Conservation (phyloP, 139 green algal genomes). For the Ettlia oleoabundans region DNA sequence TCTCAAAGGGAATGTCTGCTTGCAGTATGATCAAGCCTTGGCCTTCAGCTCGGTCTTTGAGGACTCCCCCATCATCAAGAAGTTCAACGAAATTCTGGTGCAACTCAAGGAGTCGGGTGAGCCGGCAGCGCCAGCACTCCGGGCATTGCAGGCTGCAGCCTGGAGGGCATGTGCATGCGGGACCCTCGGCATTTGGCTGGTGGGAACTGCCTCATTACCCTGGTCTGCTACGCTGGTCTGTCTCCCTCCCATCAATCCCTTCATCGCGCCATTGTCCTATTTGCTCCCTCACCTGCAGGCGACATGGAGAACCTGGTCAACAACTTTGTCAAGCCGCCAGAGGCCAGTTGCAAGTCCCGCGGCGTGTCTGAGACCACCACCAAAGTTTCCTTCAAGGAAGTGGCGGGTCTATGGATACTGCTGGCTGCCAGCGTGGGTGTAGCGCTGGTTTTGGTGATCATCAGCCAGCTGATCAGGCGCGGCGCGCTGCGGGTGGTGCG, state of each 20-base stretch:
- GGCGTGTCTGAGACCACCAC: background rate
- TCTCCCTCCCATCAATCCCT: no score
- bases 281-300: conserved; percentile 2
- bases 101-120: background rate
- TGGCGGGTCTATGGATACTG: conserved; percentile 25
- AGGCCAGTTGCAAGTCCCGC: conserved; percentile 21
- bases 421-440: conserved; percentile 24
- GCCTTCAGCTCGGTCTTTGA: conserved; percentile 19
- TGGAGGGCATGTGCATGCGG: background rate
- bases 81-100: background rate
- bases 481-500: background rate
- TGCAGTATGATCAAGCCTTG: conserved; percentile 23
- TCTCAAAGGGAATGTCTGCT: background rate
- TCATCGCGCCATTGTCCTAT: no score
- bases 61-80: background rate
- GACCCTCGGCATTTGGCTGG: background rate
- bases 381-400: background rate
- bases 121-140: background rate
- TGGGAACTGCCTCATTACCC: background rate
- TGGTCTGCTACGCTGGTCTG: background rate
- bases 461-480: background rate
- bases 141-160: background rate
- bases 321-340: conserved; percentile 2
- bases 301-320: conserved; percentile 14
- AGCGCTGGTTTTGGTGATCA: background rate